phyloP scores from a whole-genome alignment of 2,329 filamentous ascomycete genomes.

The Nothophaeocryptopus gaeumannii region DNA sequence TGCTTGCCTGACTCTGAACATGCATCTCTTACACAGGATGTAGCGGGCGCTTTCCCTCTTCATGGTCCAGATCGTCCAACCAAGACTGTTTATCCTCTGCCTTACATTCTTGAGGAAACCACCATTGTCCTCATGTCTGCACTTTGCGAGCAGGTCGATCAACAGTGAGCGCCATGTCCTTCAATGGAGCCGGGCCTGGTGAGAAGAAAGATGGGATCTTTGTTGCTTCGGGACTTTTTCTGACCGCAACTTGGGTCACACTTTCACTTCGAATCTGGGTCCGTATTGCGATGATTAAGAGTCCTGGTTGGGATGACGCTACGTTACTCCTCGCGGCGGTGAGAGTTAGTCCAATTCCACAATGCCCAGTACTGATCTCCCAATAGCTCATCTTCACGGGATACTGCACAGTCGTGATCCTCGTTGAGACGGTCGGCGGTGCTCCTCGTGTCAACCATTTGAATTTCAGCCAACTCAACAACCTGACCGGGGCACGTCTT shows the following conservation, averaged over 20 bases:
- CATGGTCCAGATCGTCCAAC: too few species aligned
- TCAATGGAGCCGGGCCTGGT: constrained; percentile 2
- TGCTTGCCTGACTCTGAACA: constrained; percentile 4
- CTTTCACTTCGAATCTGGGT: constrained; percentile 42
- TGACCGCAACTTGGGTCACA: constrained; percentile 34
- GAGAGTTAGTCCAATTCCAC: constrained; percentile 11
- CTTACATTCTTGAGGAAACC: too few species aligned
- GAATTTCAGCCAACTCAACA: constrained; percentile 1
- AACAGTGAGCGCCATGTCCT: constrained; percentile 5
- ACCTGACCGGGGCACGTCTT: constrained; percentile 8
- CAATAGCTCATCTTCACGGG: constrained; percentile 19
- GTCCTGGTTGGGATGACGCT: constrained; percentile 46
- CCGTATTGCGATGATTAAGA: constrained; percentile 38
- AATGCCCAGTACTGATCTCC: constrained; percentile 5
- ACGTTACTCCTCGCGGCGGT: constrained; percentile 42
- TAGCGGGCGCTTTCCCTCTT: too few species aligned
- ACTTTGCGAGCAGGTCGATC: too few species aligned
- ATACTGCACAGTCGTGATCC: constrained; percentile 14
- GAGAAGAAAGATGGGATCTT: constrained; percentile 8
- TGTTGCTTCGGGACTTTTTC: constrained; percentile 6
- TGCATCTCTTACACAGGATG: background rate
- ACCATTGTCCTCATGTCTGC: too few species aligned
- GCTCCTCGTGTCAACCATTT: constrained; percentile 8
- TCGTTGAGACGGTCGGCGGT: constrained; percentile 17
- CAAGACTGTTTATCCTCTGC: too few species aligned